Evolutionary conservation across 441 rosid genomes (phyloP).

Genomic region (Euphorbia schlechtendalii): DNA sequence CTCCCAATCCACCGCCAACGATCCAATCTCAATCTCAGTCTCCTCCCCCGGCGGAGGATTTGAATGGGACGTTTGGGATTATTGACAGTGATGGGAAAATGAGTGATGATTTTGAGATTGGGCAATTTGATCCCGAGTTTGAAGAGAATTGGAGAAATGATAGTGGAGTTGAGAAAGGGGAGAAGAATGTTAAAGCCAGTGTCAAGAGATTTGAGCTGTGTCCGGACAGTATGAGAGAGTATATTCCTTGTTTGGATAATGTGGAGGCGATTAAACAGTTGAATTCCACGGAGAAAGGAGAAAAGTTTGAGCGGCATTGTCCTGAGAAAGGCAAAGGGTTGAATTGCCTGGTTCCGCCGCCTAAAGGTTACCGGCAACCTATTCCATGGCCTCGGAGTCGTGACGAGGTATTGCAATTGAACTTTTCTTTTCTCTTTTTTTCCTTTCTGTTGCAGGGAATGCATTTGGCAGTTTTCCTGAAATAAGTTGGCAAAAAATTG

Average conservation of each 20-base stretch:
- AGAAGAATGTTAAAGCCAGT: conserved; percentile 20
- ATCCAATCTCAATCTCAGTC: not conserved
- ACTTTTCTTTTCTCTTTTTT: too few species aligned
- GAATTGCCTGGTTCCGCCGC: conserved; percentile 81
- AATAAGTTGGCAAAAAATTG: too few species aligned
- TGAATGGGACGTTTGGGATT: conserved; percentile 50
- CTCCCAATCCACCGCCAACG: conserved; percentile 14
- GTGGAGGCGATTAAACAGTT: conserved; percentile 54
- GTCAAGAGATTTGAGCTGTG: conserved; percentile 44
- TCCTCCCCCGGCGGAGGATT: conserved; percentile 22
- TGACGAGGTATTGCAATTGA: conserved; percentile 54
- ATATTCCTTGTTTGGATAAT: conserved; percentile 92
- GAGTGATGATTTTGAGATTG: conserved; percentile 72
- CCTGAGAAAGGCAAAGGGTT: conserved; percentile 50
- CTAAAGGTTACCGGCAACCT: conserved; percentile 58
- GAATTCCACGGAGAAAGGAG: conserved; percentile 69
- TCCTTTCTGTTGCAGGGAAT: too few species aligned
- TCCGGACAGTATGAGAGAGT: conserved; percentile 34
- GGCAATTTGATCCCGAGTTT: conserved; percentile 63
- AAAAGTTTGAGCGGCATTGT: conserved; percentile 80
- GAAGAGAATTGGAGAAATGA: conserved; percentile 48
- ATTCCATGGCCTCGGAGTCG: conserved; percentile 97
- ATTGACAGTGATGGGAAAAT: conserved; percentile 75
- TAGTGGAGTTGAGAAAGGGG: conserved; percentile 27
- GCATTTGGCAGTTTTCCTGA: too few species aligned